These are phyloP conservation scores for Proliferodiscus dingleyae DNA, from an alignment of 2,329 filamentous ascomycete genomes.

Conservation along the genomic window DNA sequence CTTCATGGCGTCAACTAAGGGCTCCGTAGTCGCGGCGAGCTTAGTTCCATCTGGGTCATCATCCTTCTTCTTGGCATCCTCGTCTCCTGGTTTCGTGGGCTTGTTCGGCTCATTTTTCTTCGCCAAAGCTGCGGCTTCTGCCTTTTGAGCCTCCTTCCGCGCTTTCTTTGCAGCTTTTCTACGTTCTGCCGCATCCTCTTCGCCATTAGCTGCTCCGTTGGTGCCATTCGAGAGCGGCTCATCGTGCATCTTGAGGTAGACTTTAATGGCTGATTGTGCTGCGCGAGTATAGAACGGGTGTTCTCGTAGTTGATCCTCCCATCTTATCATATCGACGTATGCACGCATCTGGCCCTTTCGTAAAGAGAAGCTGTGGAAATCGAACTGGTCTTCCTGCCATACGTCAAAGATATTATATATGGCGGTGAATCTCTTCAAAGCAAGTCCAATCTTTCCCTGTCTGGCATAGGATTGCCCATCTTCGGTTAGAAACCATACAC, in stretches of 20 bases:
- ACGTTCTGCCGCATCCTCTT: constrained; percentile 60
- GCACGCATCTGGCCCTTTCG: constrained; percentile 92
- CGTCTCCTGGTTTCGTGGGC: constrained; percentile 51
- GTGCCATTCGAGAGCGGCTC: constrained; percentile 62
- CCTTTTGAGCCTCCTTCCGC: constrained; percentile 69
- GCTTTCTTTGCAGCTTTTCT: constrained; percentile 91
- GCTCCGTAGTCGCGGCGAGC: constrained; percentile 74
- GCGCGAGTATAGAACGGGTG: constrained; percentile 90
- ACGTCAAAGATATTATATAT: constrained; percentile 91
- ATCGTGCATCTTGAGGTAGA: constrained; percentile 77
- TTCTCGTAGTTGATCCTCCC: constrained; percentile 87
- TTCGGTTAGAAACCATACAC: constrained; percentile 93
- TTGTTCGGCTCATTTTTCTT: constrained; percentile 84
- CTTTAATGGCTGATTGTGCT: constrained; percentile 72
- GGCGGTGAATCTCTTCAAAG: constrained; percentile 85
- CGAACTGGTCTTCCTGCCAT: constrained; percentile 98
- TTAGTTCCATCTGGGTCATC: constrained; percentile 80
- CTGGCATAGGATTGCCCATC: constrained; percentile 87
- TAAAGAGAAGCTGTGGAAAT: constrained; percentile 97
- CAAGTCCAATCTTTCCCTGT: constrained; percentile 75
- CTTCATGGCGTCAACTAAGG: constrained; percentile 81
- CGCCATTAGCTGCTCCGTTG: constrained; percentile 47
- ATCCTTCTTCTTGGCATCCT: constrained; percentile 79
- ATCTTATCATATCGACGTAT: constrained; percentile 93
- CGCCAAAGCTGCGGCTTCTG: constrained; percentile 75